Percentiles rank a stretch among this genome's conserved stretches.
Evolutionary conservation across 169 alveolate genomes (phyloP).

Genomic region (Cryptosporidium meleagridis): DNA sequence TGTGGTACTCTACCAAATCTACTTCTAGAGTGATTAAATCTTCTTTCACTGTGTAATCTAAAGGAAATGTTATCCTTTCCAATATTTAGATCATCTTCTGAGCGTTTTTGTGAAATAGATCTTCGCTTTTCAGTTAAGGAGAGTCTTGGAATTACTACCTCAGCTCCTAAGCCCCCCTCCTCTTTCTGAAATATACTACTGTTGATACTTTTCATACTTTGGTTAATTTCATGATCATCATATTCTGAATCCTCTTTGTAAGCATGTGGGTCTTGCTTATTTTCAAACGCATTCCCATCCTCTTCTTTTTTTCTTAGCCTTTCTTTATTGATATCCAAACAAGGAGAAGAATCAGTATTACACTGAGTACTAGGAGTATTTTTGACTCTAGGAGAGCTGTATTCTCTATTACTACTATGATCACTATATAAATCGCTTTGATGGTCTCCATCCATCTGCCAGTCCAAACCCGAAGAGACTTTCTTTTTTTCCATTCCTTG

Average conservation of each 20-base stretch:
- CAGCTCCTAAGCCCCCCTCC: neutral
- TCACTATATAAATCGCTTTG: neutral
- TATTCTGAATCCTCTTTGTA: neutral
- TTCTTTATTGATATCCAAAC: neutral
- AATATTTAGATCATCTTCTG: neutral
- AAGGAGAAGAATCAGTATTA: conserved; percentile 53
- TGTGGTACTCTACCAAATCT: neutral
- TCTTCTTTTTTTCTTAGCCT: neutral
- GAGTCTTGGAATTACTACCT: conserved; percentile 9
- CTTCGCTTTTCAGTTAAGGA: conserved; percentile 16
- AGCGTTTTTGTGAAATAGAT: neutral
- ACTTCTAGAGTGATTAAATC: neutral
- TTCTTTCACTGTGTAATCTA: conserved; percentile 17
- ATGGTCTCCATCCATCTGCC: conserved; percentile 1
- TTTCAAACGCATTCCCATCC: neutral
- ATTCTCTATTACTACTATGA: neutral
- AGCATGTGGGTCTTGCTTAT: neutral
- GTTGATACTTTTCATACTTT: neutral
- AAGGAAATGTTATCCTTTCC: neutral
- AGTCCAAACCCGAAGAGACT: conserved; percentile 21
- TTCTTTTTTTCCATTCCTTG: conserved; percentile 7
- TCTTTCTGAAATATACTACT: neutral
- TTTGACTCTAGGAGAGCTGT: conserved; percentile 27
- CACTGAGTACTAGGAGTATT: conserved; percentile 51
- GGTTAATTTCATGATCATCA: neutral